These are phyloP conservation scores for Alternaria sp. DNA, from an alignment of 2,329 filamentous ascomycete species.

Conservation along the genomic window DNA sequence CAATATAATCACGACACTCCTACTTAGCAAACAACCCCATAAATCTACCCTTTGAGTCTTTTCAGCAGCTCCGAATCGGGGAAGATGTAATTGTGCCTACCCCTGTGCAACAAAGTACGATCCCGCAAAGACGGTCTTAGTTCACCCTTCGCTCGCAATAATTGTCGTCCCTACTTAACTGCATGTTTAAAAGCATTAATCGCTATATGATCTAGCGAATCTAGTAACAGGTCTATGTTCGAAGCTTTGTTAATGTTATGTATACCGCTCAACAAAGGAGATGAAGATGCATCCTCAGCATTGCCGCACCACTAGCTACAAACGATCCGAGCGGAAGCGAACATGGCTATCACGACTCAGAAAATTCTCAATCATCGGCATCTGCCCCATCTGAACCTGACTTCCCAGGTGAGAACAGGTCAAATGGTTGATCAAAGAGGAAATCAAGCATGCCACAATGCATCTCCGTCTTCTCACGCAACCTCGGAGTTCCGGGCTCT, in stretches of 20 bases:
- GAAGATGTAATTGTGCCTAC: not conserved
- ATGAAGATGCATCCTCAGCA: not conserved
- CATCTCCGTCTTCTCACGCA: not conserved
- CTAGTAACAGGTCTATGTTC: not conserved
- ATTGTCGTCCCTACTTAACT: not conserved
- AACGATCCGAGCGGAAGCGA: too few relatives aligned
- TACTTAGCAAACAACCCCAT: not conserved
- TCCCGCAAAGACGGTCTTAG: not conserved
- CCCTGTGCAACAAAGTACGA: not conserved
- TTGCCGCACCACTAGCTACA: not conserved
- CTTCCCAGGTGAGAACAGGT: too few relatives aligned
- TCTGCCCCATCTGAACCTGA: too few relatives aligned
- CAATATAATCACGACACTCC: not conserved
- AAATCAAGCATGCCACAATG: not conserved
- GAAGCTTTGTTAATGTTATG: not conserved
- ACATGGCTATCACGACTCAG: too few relatives aligned
- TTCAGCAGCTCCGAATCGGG: not conserved
- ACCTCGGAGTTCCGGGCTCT: not conserved
- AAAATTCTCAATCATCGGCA: too few relatives aligned
- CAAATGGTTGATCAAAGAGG: not conserved
- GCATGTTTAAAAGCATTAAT: not conserved
- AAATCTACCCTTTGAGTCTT: not conserved
- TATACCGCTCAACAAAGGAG: not conserved
- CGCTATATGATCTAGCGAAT: not conserved
- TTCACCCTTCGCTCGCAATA: not conserved